These are phyloP conservation scores for Podaxis mareebaensis DNA, from an alignment of 768 basidiomycete genomes.

Conservation along the genomic window DNA sequence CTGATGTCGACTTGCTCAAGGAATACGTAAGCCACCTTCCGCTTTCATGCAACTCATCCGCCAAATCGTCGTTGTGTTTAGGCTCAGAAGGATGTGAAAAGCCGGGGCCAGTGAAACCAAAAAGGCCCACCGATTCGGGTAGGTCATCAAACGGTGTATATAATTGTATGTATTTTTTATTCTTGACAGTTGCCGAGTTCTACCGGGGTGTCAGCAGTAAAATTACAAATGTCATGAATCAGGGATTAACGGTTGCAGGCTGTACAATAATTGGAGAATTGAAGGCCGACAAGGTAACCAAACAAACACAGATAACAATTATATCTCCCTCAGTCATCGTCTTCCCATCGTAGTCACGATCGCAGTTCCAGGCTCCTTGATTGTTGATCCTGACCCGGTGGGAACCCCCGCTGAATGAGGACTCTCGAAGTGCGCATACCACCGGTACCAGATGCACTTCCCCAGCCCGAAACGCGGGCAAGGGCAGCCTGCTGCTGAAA, in stretches of 20 bases:
- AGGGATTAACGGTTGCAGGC: too few relatives aligned
- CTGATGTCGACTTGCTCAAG: not conserved
- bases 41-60: not conserved
- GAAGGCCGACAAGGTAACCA: not conserved
- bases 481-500: constrained; percentile 1
- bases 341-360: constrained; percentile 30
- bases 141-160: too few relatives aligned
- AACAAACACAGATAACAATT: not conserved
- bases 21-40: not conserved
- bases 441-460: not conserved
- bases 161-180: too few relatives aligned
- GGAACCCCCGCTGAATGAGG: constrained; percentile 3
- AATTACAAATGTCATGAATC: too few relatives aligned
- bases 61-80: not conserved
- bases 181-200: too few relatives aligned
- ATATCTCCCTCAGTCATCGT: constrained; percentile 26
- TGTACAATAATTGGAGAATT: not conserved
- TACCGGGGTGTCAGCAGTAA: too few relatives aligned
- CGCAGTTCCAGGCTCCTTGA: constrained; percentile 7
- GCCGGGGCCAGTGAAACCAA: too few relatives aligned
- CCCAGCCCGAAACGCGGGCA: not conserved
- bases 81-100: too few relatives aligned
- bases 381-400: constrained; percentile 6
- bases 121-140: too few relatives aligned
- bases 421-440: not conserved